Conservation (phyloP, 805 yeast species). For the Candida hungchunana region DNA sequence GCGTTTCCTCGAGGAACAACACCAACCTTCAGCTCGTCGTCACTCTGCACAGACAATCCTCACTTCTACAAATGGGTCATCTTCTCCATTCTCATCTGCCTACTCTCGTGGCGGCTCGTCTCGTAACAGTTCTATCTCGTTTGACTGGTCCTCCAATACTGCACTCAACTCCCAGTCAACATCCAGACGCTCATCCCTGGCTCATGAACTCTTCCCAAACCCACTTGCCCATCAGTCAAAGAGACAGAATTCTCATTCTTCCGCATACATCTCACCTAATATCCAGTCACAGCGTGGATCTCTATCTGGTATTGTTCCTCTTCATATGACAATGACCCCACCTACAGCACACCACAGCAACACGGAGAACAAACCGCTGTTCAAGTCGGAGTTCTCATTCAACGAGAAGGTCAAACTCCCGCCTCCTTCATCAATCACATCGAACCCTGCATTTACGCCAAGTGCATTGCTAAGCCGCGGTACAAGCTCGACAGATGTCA, state of each 20-base stretch:
- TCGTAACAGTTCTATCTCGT: conserved; percentile 38
- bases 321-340: conserved; percentile 20
- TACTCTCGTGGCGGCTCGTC: conserved; percentile 33
- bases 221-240: conserved; percentile 12
- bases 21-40: conserved; percentile 25
- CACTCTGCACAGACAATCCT: conserved; percentile 27
- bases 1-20: conserved; percentile 26
- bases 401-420: conserved; percentile 15
- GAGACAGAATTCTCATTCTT: conserved; percentile 21
- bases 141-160: conserved; percentile 28
- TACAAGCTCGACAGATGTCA: background rate
- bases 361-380: conserved; percentile 7
- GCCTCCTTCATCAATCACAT: conserved; percentile 17
- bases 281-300: conserved; percentile 24
- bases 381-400: conserved; percentile 18
- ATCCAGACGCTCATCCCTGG: conserved; percentile 39
- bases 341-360: conserved; percentile 18
- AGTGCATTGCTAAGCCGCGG: background rate
- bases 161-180: conserved; percentile 12
- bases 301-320: conserved; percentile 19
- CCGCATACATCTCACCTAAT: conserved; percentile 19
- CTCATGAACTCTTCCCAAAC: conserved; percentile 41
- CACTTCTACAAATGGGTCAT: conserved; percentile 22
- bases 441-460: conserved; percentile 12
- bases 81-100: conserved; percentile 31